A percentile compares a stretch with the other conserved stretches of the same genome.
Conservation (phyloP, 768 basidiomycete species). For the Lactarius sp. region DNA sequence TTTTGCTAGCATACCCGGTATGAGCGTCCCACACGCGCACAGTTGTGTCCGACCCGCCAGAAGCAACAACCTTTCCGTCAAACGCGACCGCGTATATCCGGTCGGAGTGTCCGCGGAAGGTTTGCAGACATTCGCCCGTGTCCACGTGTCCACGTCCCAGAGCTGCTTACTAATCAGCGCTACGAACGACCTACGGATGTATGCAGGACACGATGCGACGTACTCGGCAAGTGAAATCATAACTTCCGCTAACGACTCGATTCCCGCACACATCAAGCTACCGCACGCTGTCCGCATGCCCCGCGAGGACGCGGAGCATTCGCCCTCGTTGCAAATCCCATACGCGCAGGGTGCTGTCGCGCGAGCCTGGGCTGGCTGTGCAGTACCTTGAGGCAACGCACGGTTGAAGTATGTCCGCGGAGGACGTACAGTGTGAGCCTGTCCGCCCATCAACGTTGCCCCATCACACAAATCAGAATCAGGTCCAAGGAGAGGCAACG, state of each 20-base stretch:
- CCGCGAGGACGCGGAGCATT: constrained; percentile 57
- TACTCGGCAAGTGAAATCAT: constrained; percentile 84
- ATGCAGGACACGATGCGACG: constrained; percentile 20
- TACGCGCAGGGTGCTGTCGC: constrained; percentile 80
- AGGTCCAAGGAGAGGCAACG: neutral
- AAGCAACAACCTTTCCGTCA: constrained; percentile 87
- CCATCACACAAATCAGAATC: neutral
- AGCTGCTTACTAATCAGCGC: constrained; percentile 33
- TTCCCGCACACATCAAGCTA: constrained; percentile 86
- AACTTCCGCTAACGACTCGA: constrained; percentile 85
- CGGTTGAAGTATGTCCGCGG: constrained; percentile 81
- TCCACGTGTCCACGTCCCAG: constrained; percentile 49
- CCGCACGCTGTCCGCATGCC: constrained; percentile 78
- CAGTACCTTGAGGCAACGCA: constrained; percentile 87
- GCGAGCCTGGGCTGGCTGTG: constrained; percentile 84
- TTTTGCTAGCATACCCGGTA: constrained; percentile 45
- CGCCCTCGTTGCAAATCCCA: constrained; percentile 90
- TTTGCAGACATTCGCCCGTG: constrained; percentile 63
- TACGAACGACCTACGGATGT: neutral
- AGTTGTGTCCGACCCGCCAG: constrained; percentile 96
- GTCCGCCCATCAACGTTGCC: neutral
- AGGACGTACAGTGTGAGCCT: constrained; percentile 48
- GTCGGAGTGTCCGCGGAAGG: constrained; percentile 77
- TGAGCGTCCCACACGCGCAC: constrained; percentile 97
- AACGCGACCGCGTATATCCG: constrained; percentile 90